These are phyloP conservation scores for Glaciozyma antarctica DNA, from an alignment of 768 basidiomycete genomes.

Conservation along the genomic window DNA sequence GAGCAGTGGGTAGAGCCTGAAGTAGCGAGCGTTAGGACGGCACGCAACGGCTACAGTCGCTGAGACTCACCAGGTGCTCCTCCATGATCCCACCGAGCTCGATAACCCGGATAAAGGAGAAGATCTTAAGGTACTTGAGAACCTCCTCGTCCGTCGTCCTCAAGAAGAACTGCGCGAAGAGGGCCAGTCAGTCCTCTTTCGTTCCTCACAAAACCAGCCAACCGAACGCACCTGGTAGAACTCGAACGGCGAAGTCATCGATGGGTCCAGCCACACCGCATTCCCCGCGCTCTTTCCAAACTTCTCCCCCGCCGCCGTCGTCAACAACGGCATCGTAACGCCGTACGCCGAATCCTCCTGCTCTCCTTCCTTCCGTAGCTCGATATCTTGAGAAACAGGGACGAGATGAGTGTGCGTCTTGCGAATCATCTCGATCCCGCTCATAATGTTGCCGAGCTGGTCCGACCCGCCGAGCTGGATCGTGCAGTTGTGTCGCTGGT, in stretches of 20 bases:
- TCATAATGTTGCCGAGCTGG: slow-evolving; percentile 96
- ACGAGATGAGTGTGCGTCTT: slow-evolving; percentile 40
- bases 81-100: slow-evolving; percentile 52
- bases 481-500: slow-evolving; percentile 56
- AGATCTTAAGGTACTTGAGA: slow-evolving; percentile 64
- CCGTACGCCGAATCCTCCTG: slow-evolving; percentile 52
- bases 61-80: slow-evolving; percentile 50
- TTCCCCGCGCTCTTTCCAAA: slow-evolving; percentile 97
- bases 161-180: slow-evolving; percentile 66
- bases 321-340: slow-evolving; percentile 86
- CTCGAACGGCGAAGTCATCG: slow-evolving; percentile 74
- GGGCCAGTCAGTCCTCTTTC: background rate
- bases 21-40: background rate
- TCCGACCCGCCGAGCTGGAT: slow-evolving; percentile 94
- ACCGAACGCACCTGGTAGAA: slow-evolving; percentile 72
- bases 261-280: slow-evolving; percentile 77
- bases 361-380: slow-evolving; percentile 3
- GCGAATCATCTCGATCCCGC: slow-evolving; percentile 82
- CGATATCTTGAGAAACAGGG: slow-evolving; percentile 9
- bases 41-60: rapidly evolving
- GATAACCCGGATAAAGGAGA: slow-evolving; percentile 61
- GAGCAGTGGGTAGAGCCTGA: slow-evolving; percentile 39
- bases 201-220: slow-evolving; percentile 9
- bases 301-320: slow-evolving; percentile 80
- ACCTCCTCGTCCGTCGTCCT: slow-evolving; percentile 71